Base-by-base conservation (phyloP, 1,284 basidiomycete species). In the Heterobasidion occidentale region DNA sequence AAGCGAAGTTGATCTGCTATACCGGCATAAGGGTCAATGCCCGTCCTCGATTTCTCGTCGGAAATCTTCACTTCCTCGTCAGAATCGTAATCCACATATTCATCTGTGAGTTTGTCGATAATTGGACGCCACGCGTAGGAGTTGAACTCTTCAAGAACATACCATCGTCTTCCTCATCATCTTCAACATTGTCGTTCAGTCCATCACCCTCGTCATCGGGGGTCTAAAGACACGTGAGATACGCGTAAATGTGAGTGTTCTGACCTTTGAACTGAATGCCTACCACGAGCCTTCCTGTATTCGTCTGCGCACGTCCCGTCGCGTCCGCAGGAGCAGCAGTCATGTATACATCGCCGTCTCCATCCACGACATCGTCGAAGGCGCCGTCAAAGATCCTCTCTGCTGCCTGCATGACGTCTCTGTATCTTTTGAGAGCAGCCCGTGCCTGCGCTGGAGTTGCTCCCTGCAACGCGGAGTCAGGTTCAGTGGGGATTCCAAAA, bases 381-480 rank as follows among this genome's bases (percentile, higher is more conserved):
- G 86, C 83, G 17, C 92, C 92, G 58, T 87, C 86, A 63, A 90
- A 88, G 59, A 92, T 86, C 54, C 76, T 82, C 67, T 90, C 92
- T 3, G 92, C 92, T n/a, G 93, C 92, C 64, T 88, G 78, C 88
- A 91, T 91, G 36, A 92, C 88, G 75, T 94, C 92, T 64, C 84
- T 90, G 64, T 88, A 80, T 64, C 84, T 82, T 58, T 76, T 78
- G 64, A 94, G 71, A 12, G 92, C 92, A 48, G 87, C 90, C 61
- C 79, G 78, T 45, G 92, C 92, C 71, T 92, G 86, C 19, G 82
- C 80, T 11, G 72, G 67, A 1, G 84, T 90, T 44, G 90, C 90
- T 61, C 92, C 92, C 90, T 92, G 51, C 17, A 33, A 56, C 27
- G 27, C 9, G 36, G 5, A 27, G 38, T 45, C 38, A 51, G 33